phyloP scores from a whole-genome alignment of 345 rosid species.

The Nephelium lappaceum region DNA sequence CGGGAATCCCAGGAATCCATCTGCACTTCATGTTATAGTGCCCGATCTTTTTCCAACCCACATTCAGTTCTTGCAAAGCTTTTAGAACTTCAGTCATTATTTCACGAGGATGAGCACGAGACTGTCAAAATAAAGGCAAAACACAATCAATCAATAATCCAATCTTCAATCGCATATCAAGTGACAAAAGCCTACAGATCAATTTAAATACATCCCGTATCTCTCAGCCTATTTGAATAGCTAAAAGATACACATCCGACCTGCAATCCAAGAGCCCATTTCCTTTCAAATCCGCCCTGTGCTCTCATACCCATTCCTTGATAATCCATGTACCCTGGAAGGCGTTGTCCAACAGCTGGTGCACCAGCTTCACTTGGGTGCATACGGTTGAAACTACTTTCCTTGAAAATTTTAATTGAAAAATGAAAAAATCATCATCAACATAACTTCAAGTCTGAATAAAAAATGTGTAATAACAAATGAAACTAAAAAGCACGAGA shows the following conservation, averaged over 20 bases:
- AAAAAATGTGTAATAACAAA: background rate
- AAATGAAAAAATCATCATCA: background rate
- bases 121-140: constrained; percentile 46
- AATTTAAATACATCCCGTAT: background rate
- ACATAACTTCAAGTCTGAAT: background rate
- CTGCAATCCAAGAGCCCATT: constrained; percentile 98
- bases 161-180: background rate
- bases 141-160: background rate
- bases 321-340: constrained; percentile 72
- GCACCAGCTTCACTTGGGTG: constrained; percentile 60
- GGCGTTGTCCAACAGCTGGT: constrained; percentile 60
- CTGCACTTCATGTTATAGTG: constrained; percentile 96
- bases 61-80: constrained; percentile 84
- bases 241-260: constrained; percentile 37
- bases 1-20: constrained; percentile 68
- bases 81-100: constrained; percentile 87
- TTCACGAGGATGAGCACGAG: constrained; percentile 85
- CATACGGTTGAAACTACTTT: constrained; percentile 63
- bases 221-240: background rate
- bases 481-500: background rate
- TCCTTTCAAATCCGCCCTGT: constrained; percentile 62
- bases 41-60: constrained; percentile 94
- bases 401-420: constrained; percentile 42
- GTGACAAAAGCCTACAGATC: background rate
- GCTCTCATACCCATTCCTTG: constrained; percentile 67